Percentiles rank a stretch among this genome's conserved stretches.
phyloP scores from a whole-genome alignment of 208 protist genomes.

The Wallacemonas sp. region DNA sequence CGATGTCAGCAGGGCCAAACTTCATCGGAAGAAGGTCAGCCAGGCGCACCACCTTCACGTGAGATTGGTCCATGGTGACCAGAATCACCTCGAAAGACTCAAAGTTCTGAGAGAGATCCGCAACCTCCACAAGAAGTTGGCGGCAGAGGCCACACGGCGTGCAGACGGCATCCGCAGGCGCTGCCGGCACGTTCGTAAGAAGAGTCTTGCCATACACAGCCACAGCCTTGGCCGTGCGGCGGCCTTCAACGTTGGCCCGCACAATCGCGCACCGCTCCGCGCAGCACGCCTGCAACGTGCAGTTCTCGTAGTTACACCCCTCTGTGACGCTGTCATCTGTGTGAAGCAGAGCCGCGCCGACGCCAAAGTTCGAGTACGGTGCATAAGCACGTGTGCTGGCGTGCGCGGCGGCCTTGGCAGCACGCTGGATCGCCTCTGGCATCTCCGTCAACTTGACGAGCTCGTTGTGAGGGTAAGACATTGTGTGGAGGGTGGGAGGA shows the following conservation, averaged over 20 bases:
- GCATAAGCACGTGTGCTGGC: conserved; percentile 57
- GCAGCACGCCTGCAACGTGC: conserved; percentile 73
- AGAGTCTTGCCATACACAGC: conserved; percentile 65
- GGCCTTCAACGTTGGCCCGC: conserved; percentile 68
- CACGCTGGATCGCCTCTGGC: conserved; percentile 38
- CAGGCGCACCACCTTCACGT: conserved; percentile 58
- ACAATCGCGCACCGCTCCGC: conserved; percentile 88
- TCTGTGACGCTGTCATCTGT: conserved; percentile 51
- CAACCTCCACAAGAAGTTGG: conserved; percentile 79
- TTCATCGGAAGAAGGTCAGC: conserved; percentile 60
- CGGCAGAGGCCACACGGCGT: conserved; percentile 86
- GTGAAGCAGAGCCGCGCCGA: conserved; percentile 81
- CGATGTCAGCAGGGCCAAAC: conserved; percentile 78
- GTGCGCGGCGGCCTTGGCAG: conserved; percentile 41
- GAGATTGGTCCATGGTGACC: conserved; percentile 46
- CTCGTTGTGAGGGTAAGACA: conserved; percentile 25
- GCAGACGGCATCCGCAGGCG: conserved; percentile 43
- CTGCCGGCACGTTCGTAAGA: conserved; percentile 14
- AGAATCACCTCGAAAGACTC: conserved; percentile 69
- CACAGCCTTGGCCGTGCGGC: conserved; percentile 65
- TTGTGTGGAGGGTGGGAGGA: not conserved
- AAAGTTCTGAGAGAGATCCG: conserved; percentile 71
- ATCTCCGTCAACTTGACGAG: conserved; percentile 39
- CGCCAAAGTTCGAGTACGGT: conserved; percentile 81
- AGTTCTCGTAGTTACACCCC: conserved; percentile 90